Conservation (phyloP, 495 filamentous ascomycete genomes). For the Staphylotrichum longicolle region DNA sequence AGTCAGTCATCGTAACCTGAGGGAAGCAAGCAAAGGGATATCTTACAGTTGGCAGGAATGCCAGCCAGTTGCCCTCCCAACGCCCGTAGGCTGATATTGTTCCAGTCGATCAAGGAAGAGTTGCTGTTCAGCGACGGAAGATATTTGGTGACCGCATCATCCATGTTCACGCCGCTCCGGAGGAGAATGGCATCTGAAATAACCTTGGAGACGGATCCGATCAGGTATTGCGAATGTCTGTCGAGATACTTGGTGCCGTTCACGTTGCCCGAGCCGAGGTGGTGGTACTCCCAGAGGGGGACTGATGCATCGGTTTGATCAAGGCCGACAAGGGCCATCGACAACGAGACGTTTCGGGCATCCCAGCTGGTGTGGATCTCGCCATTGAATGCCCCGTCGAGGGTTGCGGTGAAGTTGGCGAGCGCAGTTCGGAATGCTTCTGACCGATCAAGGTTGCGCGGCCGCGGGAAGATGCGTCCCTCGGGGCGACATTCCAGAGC, state of each 20-base stretch:
- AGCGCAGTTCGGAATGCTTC: neutral
- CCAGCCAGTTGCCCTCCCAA: constrained; percentile 5
- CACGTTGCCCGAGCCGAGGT: constrained; percentile 6
- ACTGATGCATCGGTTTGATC: neutral
- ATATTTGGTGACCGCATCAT: constrained; percentile 6
- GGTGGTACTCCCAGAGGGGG: constrained; percentile 6
- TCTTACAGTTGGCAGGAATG: constrained; percentile 6
- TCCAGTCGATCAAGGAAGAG: constrained; percentile 2
- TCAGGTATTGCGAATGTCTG: constrained; percentile 6
- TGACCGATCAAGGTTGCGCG: constrained; percentile 3
- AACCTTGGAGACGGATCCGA: constrained; percentile 10
- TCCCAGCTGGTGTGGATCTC: neutral
- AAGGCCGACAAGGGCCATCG: neutral
- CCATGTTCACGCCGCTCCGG: constrained; percentile 2
- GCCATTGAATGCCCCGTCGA: constrained; percentile 7
- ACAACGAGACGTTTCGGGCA: constrained; percentile 6
- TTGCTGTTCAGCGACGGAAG: constrained; percentile 5
- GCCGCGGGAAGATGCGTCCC: constrained; percentile 1
- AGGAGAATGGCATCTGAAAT: neutral
- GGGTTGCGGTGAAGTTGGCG: constrained; percentile 1
- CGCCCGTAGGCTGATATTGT: constrained; percentile 1
- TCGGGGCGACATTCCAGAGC: constrained; percentile 2
- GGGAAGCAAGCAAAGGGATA: neutral
- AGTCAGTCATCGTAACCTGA: neutral
- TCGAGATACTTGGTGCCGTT: constrained; percentile 6